Conservation (phyloP, 2,329 filamentous ascomycete genomes). For the Clarireedia paspali region DNA sequence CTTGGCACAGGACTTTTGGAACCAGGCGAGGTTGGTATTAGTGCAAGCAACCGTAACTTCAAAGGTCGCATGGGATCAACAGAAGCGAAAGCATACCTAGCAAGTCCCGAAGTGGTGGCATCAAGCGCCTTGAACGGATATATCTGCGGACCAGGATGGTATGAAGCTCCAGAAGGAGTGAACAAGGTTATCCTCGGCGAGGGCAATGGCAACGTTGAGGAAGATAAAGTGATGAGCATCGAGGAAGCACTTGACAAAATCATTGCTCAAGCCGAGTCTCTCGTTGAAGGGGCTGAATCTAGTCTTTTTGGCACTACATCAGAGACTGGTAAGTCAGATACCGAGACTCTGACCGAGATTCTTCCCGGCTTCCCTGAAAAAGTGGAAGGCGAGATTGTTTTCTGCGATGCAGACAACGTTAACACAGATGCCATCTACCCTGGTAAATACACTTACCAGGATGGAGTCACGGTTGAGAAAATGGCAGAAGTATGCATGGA, state of each 20-base stretch:
- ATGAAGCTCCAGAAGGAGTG: constrained; percentile 61
- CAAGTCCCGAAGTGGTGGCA: constrained; percentile 84
- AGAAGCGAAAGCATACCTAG: constrained; percentile 76
- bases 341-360: constrained; percentile 54
- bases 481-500: constrained; percentile 92
- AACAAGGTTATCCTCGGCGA: constrained; percentile 63
- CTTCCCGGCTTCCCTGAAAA: constrained; percentile 81
- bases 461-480: constrained; percentile 63
- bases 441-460: constrained; percentile 87
- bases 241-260: constrained; percentile 67
- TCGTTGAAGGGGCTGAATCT: constrained; percentile 30
- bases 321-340: constrained; percentile 37
- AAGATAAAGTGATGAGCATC: constrained; percentile 57
- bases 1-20: constrained; percentile 71
- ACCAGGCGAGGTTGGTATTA: constrained; percentile 79
- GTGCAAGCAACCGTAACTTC: constrained; percentile 81
- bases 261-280: constrained; percentile 56
- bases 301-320: constrained; percentile 24
- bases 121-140: constrained; percentile 71
- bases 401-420: constrained; percentile 78
- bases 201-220: constrained; percentile 57
- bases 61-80: constrained; percentile 82
- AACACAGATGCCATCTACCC: constrained; percentile 93
- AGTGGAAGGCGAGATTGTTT: constrained; percentile 79
- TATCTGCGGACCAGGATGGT: constrained; percentile 72